Percentiles rank a stretch among this genome's conserved stretches.
These are phyloP conservation scores for Endocarpon pusillum DNA, from an alignment of 495 filamentous ascomycete genomes.

Conservation along the genomic window DNA sequence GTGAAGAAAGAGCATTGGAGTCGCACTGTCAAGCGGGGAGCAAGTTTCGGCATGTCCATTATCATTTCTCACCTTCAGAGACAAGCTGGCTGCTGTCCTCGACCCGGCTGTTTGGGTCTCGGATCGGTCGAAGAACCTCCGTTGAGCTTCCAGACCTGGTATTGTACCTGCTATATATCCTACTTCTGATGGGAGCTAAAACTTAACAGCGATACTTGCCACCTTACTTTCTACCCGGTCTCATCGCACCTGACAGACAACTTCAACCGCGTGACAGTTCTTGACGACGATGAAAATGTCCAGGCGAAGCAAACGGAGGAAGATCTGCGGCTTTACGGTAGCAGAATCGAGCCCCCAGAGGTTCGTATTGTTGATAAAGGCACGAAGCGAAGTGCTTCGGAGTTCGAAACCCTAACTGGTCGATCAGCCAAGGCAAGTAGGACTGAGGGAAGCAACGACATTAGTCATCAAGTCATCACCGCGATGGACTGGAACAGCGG, in stretches of 20 bases:
- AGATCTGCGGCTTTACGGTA: conserved; percentile 7
- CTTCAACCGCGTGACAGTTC: not conserved
- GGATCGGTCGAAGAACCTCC: not conserved
- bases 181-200: not conserved
- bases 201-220: conserved; percentile 3
- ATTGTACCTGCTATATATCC: not conserved
- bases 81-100: conserved; percentile 7
- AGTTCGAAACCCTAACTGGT: not conserved
- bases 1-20: conserved; percentile 8
- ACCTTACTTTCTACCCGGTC: conserved; percentile 4
- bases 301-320: conserved; percentile 4
- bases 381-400: too few species aligned
- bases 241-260: not conserved
- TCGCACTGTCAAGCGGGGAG: conserved; percentile 6
- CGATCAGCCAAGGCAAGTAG: conserved; percentile 2
- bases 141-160: not conserved
- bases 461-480: conserved; percentile 3
- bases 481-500: conserved; percentile 9
- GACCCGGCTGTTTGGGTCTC: conserved; percentile 5
- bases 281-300: conserved; percentile 3
- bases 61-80: conserved; percentile 6
- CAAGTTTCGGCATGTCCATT: conserved; percentile 12
- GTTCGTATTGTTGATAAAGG: not conserved
- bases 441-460: not conserved
- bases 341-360: conserved; percentile 5